These are phyloP conservation scores for Rhizopogon vesiculosus DNA, from an alignment of 768 basidiomycete genomes.

Conservation along the genomic window DNA sequence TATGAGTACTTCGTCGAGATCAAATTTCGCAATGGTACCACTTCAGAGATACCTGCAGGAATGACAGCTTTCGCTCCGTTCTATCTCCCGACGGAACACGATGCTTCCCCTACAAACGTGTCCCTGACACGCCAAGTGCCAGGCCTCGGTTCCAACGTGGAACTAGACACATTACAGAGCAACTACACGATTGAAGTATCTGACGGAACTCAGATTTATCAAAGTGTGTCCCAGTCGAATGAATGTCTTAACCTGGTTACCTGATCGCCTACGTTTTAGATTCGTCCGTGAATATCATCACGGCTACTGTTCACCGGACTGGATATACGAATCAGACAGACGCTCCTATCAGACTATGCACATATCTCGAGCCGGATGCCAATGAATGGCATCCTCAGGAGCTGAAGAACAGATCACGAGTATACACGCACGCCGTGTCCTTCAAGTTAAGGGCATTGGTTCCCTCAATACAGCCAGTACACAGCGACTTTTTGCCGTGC, in stretches of 20 bases:
- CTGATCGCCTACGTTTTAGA: neutral
- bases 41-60: slow-evolving; percentile 1
- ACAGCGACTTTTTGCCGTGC: neutral
- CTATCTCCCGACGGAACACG: neutral
- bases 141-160: too few relatives aligned
- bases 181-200: slow-evolving; percentile 4
- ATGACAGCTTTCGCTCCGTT: slow-evolving; percentile 1
- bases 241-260: neutral
- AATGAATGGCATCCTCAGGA: neutral
- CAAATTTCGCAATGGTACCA: slow-evolving; percentile 13
- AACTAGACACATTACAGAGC: neutral
- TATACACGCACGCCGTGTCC: neutral
- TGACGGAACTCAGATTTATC: neutral
- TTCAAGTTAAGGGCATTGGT: neutral
- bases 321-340: slow-evolving; percentile 6
- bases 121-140: neutral
- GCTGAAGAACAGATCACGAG: neutral
- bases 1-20: slow-evolving; percentile 17
- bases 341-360: neutral
- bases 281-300: neutral
- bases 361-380: neutral
- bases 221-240: neutral
- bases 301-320: neutral
- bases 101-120: neutral
- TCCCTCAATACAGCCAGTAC: neutral